phyloP scores from a whole-genome alignment of 2,329 filamentous ascomycete genomes.

The Colletotrichum lupini region DNA sequence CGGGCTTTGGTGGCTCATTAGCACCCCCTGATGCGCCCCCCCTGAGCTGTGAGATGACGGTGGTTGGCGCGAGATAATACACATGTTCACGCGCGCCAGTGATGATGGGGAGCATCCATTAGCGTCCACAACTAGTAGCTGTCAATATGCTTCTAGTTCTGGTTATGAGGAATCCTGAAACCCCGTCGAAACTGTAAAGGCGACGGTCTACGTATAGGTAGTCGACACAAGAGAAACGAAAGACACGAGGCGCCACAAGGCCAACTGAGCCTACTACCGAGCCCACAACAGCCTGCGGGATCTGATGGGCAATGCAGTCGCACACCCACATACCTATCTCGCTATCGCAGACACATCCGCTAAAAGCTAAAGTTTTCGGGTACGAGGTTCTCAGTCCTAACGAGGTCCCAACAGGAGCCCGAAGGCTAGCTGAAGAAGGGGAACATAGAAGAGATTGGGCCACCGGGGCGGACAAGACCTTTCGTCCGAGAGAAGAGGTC shows the following conservation, averaged over 20 bases:
- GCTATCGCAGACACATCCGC: background rate
- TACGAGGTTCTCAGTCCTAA: background rate
- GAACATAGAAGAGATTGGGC: background rate
- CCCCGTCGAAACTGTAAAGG: background rate
- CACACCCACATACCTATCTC: constrained; percentile 2
- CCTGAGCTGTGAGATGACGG: background rate
- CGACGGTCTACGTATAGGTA: background rate
- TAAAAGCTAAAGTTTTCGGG: background rate
- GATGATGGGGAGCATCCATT: background rate
- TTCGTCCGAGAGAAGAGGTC: background rate
- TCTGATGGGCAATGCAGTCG: background rate
- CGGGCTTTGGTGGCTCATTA: background rate
- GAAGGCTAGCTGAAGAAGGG: too few species aligned
- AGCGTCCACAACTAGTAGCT: background rate
- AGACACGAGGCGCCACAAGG: background rate
- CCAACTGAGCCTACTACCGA: background rate
- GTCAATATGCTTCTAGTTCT: background rate
- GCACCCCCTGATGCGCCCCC: background rate
- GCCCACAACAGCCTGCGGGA: too few species aligned
- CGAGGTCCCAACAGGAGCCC: too few species aligned
- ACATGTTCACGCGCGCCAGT: background rate
- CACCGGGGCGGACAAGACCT: background rate
- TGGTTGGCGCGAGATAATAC: background rate
- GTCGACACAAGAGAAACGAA: background rate
- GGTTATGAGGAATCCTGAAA: background rate